Conservation (phyloP, 495 filamentous ascomycete species). For the Aspergillus saccharolyticus region DNA sequence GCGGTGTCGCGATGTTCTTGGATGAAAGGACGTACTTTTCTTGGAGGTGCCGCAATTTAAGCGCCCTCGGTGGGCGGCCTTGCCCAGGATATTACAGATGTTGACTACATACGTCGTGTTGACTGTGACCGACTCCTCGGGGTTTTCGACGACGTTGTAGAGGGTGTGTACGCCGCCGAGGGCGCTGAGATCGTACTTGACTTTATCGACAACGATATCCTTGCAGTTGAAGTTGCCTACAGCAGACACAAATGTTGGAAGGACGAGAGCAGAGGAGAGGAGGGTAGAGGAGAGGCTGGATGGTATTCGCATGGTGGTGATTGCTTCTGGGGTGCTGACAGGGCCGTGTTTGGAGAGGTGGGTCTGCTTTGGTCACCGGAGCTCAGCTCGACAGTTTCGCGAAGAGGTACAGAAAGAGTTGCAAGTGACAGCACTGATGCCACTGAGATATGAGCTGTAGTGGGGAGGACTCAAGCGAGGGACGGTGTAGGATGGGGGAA, state of each 20-base stretch:
- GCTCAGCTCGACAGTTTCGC: slow-evolving; percentile 4
- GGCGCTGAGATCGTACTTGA: slow-evolving; percentile 58
- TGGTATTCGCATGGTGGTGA: slow-evolving; percentile 39
- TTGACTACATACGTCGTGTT: slow-evolving; percentile 91
- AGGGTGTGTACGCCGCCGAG: slow-evolving; percentile 76
- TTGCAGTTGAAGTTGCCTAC: slow-evolving; percentile 55
- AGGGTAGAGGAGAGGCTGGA: slow-evolving; percentile 21
- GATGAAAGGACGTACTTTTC: slow-evolving; percentile 26
- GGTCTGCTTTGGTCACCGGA: background rate
- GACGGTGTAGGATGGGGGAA: background rate
- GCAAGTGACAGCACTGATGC: background rate
- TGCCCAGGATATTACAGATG: slow-evolving; percentile 63
- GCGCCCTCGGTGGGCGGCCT: slow-evolving; percentile 54
- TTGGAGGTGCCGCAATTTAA: slow-evolving; percentile 55
- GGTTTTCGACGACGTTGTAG: slow-evolving; percentile 45
- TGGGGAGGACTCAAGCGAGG: background rate
- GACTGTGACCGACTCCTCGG: slow-evolving; percentile 32
- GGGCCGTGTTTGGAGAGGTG: slow-evolving; percentile 3
- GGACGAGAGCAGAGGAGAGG: slow-evolving; percentile 45
- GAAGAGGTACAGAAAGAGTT: background rate
- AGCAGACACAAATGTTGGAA: slow-evolving; percentile 37
- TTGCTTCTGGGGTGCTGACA: slow-evolving; percentile 5
- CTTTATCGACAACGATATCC: slow-evolving; percentile 50
- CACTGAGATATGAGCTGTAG: background rate
- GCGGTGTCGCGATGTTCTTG: background rate